Evolutionary conservation across 2,329 filamentous ascomycete species (phyloP), one percentile per base, ranked within the genome.

Genomic region (Fusarium burgessii): DNA sequence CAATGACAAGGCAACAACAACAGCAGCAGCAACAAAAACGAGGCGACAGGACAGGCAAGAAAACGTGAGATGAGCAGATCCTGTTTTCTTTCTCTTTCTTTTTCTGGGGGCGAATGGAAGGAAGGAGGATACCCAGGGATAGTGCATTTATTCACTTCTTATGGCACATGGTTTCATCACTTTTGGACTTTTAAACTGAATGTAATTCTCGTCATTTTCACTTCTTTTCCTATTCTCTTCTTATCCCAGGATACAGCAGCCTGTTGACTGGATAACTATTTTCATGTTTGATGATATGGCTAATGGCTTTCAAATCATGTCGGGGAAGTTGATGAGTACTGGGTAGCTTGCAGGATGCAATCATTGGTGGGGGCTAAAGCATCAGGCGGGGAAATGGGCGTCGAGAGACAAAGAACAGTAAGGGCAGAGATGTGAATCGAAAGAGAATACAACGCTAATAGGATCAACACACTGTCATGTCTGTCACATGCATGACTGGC

Each of bases 61-160:
- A 60, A 38, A 58, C 35, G 33, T 40, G 49, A 62, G 47, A 41
- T 47, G 25, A 38, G 33, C 58, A 38, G 40, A 13, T 42, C 47
- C 27, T 49, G 18, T 29, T 65, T 36, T 64, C 35, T 65, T 38
- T 55, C n/a, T 55, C 38, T 36, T 49, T 45, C 38, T 65, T 40
- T 64, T 43, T 63, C 46, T 64, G 33, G 46, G 56, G 59, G 47
- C 42, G 38, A 43, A 64, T 13, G 55, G 42, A 38, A 41, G 59
- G 58, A 49, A 50, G 59, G 61, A 58, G 71, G 61, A 75, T 74
- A 74, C 73, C 73, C 73, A 68, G 61, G 59, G 35, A 9, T 29
- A 29, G 29, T 73, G 61, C 71, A 67, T 75, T 73, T 72, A 33
- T 62, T 72, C 40, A 52, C 59, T 68, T 73, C 41, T 62, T 72